Evolutionary conservation across 257 asterid genomes (phyloP), one percentile per base, ranked within the genome.

Genomic region (Lantana camara): DNA sequence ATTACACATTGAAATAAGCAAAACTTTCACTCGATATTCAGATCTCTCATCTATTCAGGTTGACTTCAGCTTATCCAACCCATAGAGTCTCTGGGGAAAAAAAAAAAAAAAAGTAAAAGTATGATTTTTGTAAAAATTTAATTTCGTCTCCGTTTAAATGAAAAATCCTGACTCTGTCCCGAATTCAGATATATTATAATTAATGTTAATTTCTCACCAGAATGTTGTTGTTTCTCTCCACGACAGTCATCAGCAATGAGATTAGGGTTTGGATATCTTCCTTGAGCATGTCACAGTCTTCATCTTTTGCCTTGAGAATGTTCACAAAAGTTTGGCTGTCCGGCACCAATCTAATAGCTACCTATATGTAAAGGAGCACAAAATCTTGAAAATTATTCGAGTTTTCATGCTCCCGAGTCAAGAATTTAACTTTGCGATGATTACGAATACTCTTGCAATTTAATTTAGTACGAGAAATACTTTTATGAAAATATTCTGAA

Each of bases 291-390:
- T 76, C 87, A 5, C 27, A 48, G 17, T 60, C 78, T 67, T 76
- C 69, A 9, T 80, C 78, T 64, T 80, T 74, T 29, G 73, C 78
- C 77, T 71, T 74, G 19, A 85, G 89, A 57, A 76, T 62, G 6
- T 38, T 52, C 2, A 80, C 64, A 3, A 85, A 69, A 13, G 54
- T 65, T 12, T 52, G 62, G 49, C 37, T 70, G 6, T 85, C 93
- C 22, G 93, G 93, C 54, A 85, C 68, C 7, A 82, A 58, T 62
- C 74, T 80, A 11, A 82, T 70, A 30, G 87, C 89, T n/a, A 85
- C 77, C 93, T 85, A 63, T 34, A 60, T 12, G 0, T 37, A 59
- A 20, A 37, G 7, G 7, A 3, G 35, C 9, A 35, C 40, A 35
- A 35, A 35, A 35, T 2, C 35, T n/a, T n/a, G n/a, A n/a, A n/a